These are phyloP conservation scores for Raphanus sativus DNA, from an alignment of 345 rosid genomes.

Conservation along the genomic window DNA sequence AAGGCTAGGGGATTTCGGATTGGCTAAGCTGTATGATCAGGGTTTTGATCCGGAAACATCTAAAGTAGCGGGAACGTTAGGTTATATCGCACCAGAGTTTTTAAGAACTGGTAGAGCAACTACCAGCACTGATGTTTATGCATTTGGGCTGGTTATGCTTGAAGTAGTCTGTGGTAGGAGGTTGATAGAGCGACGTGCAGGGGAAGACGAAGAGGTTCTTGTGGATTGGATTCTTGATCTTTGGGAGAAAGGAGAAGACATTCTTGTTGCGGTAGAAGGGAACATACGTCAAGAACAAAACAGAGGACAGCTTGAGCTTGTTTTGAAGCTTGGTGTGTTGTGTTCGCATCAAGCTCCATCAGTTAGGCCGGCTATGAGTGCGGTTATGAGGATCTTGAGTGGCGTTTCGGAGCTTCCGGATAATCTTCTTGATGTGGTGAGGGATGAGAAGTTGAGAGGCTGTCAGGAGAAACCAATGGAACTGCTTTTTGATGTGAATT, in stretches of 20 bases:
- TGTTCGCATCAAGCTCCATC: constrained; percentile 34
- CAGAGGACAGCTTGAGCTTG: constrained; percentile 27
- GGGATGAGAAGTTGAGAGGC: constrained; percentile 9
- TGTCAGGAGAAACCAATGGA: constrained; percentile 13
- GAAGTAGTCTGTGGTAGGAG: constrained; percentile 53
- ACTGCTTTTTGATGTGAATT: background rate
- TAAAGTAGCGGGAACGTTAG: constrained; percentile 44
- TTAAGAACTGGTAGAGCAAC: constrained; percentile 46
- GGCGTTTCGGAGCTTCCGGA: constrained; percentile 26
- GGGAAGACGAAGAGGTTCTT: constrained; percentile 20
- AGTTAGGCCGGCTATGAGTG: constrained; percentile 37
- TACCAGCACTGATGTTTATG: constrained; percentile 43
- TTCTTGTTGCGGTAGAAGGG: constrained; percentile 35
- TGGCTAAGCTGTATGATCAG: constrained; percentile 43
- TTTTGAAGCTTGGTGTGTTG: constrained; percentile 41
- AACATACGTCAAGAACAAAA: constrained; percentile 16
- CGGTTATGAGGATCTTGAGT: constrained; percentile 24
- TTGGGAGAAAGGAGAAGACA: constrained; percentile 41
- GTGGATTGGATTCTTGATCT: constrained; percentile 41
- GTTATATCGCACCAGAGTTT: constrained; percentile 47
- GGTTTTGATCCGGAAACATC: constrained; percentile 45
- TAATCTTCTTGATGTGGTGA: constrained; percentile 14
- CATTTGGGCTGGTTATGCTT: constrained; percentile 45
- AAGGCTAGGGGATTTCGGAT: constrained; percentile 49
- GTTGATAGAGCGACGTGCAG: constrained; percentile 25